Conservation (phyloP, 495 filamentous ascomycete genomes). For the Annulohypoxylon bovei region DNA sequence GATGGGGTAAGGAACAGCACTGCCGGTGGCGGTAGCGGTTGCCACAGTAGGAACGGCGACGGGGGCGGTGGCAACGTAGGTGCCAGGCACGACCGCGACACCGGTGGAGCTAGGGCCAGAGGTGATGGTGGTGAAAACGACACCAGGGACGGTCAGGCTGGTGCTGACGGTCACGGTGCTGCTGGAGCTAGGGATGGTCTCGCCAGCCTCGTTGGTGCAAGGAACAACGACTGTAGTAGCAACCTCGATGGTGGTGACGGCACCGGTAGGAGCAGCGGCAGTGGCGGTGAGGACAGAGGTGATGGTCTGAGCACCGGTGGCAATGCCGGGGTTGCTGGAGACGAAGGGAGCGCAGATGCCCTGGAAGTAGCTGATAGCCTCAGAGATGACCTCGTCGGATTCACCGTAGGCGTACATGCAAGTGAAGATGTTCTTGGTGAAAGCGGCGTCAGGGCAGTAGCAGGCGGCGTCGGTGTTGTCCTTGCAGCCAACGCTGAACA, state of each 20-base stretch:
- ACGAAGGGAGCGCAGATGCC: slow-evolving; percentile 87
- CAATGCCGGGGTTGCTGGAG: slow-evolving; percentile 81
- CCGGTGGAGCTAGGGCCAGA: slow-evolving; percentile 48
- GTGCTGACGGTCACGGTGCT: slow-evolving; percentile 66
- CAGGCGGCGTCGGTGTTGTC: slow-evolving; percentile 85
- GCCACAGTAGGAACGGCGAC: slow-evolving; percentile 23
- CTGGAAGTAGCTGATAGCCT: slow-evolving; percentile 84
- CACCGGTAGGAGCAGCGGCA: slow-evolving; percentile 55
- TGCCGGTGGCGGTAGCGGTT: slow-evolving; percentile 23
- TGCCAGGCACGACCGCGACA: slow-evolving; percentile 63
- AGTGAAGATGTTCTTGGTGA: slow-evolving; percentile 81
- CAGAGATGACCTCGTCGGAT: slow-evolving; percentile 69
- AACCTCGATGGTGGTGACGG: slow-evolving; percentile 70
- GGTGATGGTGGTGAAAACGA: slow-evolving; percentile 71
- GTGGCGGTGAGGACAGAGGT: slow-evolving; percentile 67
- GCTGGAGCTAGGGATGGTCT: slow-evolving; percentile 62
- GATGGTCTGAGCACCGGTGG: slow-evolving; percentile 68
- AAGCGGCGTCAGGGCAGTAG: slow-evolving; percentile 83
- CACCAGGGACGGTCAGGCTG: slow-evolving; percentile 75
- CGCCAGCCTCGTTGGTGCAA: slow-evolving; percentile 60
- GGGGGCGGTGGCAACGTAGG: slow-evolving; percentile 42
- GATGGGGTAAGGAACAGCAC: slow-evolving; percentile 43
- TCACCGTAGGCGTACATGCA: slow-evolving; percentile 83
- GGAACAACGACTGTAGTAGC: slow-evolving; percentile 62
- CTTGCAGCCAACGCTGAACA: slow-evolving; percentile 75